phyloP scores from a whole-genome alignment of 2,329 filamentous ascomycete genomes.

The Aspergillus sp. region DNA sequence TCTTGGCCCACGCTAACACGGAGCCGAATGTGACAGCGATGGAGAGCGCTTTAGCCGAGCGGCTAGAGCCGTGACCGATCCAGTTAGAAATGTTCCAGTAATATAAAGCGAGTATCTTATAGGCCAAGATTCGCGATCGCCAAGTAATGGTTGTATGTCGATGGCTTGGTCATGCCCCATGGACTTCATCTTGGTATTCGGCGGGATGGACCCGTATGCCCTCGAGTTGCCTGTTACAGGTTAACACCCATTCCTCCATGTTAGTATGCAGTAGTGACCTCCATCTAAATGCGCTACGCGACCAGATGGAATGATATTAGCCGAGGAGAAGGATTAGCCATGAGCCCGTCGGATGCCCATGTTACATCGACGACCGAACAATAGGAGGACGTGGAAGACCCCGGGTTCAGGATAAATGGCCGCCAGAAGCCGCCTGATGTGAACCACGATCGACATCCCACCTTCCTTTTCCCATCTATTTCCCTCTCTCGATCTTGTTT shows the following conservation, averaged over 20 bases:
- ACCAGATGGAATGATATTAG: background rate
- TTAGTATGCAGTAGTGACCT: background rate
- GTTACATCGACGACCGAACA: background rate
- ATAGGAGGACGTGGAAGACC: background rate
- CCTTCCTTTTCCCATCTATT: background rate
- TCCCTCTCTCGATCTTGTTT: background rate
- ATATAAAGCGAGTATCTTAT: no score
- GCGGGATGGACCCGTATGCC: background rate
- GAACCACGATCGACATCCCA: background rate
- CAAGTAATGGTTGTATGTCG: no score
- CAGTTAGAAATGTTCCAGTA: background rate
- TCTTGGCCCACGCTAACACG: background rate
- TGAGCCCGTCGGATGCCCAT: background rate
- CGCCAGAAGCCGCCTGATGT: background rate
- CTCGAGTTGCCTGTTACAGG: background rate
- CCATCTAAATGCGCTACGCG: background rate
- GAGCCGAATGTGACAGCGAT: conserved; percentile 2
- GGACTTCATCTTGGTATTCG: no score
- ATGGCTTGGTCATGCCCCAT: no score
- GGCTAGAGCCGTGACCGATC: background rate
- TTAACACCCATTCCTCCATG: background rate
- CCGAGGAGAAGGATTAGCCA: background rate
- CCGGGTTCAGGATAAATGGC: background rate
- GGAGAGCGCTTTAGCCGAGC: background rate
- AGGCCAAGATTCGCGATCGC: background rate